These are phyloP conservation scores for Teunomyces funiuensis DNA, from an alignment of 805 yeast species.

Conservation along the genomic window DNA sequence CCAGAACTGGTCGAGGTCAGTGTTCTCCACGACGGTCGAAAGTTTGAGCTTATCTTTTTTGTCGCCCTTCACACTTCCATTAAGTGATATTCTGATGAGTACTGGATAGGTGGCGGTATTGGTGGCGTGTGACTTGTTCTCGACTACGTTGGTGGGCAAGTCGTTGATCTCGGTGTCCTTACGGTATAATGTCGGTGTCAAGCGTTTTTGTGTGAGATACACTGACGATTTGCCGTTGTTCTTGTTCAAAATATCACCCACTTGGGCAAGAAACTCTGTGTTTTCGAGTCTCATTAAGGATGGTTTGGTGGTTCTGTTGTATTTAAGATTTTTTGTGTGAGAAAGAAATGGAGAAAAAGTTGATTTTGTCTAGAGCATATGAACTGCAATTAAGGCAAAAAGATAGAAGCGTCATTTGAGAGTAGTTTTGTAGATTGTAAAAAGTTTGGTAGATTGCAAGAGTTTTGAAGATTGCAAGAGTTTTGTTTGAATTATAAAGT, in stretches of 20 bases:
- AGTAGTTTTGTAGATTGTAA: too few species aligned
- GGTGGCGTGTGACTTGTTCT: constrained; percentile 11
- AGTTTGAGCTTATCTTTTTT: constrained; percentile 56
- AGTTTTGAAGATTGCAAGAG: too few species aligned
- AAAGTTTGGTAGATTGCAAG: too few species aligned
- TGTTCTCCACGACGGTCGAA: constrained; percentile 69
- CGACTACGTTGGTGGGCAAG: constrained; percentile 35
- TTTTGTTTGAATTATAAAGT: too few species aligned
- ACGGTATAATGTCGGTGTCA: constrained; percentile 25
- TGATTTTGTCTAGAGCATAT: not conserved
- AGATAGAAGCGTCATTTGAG: too few species aligned
- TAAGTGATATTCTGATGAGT: constrained; percentile 67
- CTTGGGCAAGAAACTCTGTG: constrained; percentile 20
- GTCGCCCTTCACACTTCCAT: constrained; percentile 38
- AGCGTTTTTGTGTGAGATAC: constrained; percentile 61
- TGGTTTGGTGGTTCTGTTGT: constrained; percentile 6
- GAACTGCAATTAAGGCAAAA: too few species aligned
- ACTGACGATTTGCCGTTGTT: constrained; percentile 50
- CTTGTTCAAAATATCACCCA: constrained; percentile 11
- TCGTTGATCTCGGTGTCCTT: constrained; percentile 23
- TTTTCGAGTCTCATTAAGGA: constrained; percentile 17
- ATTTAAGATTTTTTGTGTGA: not conserved
- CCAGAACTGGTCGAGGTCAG: constrained; percentile 74
- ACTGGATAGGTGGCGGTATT: constrained; percentile 52
- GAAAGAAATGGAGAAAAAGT: constrained; percentile 1